Evolutionary conservation across 2,329 filamentous ascomycete species (phyloP).

Genomic region (Ilyonectria sp.): DNA sequence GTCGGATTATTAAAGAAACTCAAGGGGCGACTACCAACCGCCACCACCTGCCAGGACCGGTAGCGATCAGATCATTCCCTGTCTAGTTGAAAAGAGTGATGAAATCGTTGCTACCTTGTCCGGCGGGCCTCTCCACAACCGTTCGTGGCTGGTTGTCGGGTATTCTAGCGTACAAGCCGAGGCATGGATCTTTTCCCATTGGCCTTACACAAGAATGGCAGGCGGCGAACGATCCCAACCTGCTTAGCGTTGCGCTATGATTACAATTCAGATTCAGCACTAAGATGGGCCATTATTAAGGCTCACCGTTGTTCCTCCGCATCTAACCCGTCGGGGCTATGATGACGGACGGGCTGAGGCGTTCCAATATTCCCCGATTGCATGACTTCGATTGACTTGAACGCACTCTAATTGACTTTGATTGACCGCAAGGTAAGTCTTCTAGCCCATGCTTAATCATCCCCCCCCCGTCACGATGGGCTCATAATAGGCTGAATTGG

Average conservation of each 20-base stretch:
- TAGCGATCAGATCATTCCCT: background rate
- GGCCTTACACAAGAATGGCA: background rate
- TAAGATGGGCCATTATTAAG: background rate
- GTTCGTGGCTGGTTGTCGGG: no score
- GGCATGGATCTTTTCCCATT: background rate
- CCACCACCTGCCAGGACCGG: background rate
- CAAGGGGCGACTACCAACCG: background rate
- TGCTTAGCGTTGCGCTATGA: background rate
- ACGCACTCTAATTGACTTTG: no score
- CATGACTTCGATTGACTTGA: no score
- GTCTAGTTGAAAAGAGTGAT: no score
- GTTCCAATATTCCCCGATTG: no score
- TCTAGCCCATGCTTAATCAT: no score
- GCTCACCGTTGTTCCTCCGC: background rate
- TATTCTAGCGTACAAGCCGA: background rate
- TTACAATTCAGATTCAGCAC: background rate
- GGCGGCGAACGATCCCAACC: background rate
- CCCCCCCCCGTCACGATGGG: no score
- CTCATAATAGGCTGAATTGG: no score
- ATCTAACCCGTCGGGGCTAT: background rate
- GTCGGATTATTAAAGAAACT: background rate
- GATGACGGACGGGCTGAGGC: no score
- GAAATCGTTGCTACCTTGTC: no score
- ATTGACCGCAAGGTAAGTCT: no score
- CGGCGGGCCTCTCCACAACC: no score